These are phyloP conservation scores for Plasmodium sp. DNA, from an alignment of 169 alveolate species.

Conservation along the genomic window DNA sequence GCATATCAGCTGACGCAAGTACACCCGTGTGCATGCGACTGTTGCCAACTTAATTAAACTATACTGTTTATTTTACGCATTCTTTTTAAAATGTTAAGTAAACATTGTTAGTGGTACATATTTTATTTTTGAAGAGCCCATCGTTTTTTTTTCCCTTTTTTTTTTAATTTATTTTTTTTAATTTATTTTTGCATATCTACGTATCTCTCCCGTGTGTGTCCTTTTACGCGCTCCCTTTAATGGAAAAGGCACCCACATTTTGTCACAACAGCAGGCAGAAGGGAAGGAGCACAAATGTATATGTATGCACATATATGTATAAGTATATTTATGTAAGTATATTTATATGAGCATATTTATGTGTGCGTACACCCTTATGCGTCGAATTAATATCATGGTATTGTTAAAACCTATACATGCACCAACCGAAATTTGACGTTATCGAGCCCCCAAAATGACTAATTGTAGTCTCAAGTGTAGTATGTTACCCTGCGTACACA, in stretches of 20 bases:
- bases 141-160: not conserved
- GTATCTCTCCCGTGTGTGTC: not conserved
- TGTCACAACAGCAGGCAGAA: not conserved
- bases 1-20: not conserved
- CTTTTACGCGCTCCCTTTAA: not conserved
- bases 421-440: slow-evolving; percentile 17
- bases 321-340: no score
- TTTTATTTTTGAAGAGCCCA: slow-evolving; percentile 45
- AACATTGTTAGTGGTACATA: slow-evolving; percentile 4
- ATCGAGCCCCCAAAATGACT: slow-evolving; percentile 24
- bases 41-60: slow-evolving; percentile 40
- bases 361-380: not conserved
- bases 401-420: slow-evolving; percentile 19
- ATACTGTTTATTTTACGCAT: slow-evolving; percentile 8
- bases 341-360: no score
- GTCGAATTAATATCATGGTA: slow-evolving; percentile 20
- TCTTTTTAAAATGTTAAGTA: slow-evolving; percentile 7
- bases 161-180: not conserved
- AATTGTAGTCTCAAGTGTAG: slow-evolving; percentile 72
- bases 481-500: slow-evolving; percentile 66
- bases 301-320: no score
- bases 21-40: slow-evolving; percentile 8
- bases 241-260: slow-evolving; percentile 8
- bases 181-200: not conserved
- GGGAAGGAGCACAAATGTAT: not conserved